Percentiles rank a stretch among this genome's conserved stretches.
phyloP scores from a whole-genome alignment of 192 early-diverging fungal genomes.

The Backusella mclennaniae region DNA sequence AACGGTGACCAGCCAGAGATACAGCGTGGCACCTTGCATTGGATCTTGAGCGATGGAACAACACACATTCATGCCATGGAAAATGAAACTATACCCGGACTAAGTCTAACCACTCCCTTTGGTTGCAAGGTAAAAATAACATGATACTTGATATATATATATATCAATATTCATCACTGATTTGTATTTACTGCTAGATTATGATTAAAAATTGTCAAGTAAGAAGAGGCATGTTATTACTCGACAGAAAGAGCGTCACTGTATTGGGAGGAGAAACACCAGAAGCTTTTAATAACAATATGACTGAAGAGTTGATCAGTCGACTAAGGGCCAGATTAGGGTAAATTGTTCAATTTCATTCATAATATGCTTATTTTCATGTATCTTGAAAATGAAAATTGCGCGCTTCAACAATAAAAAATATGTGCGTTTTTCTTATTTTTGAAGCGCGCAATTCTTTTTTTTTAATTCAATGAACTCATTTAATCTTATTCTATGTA shows the following conservation, averaged over 20 bases:
- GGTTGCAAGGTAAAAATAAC: not conserved
- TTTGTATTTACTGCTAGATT: not conserved
- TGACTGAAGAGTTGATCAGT: not conserved
- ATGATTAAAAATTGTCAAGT: not conserved
- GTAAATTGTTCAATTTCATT: not conserved
- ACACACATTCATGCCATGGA: constrained; percentile 3
- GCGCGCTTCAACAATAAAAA: too few species aligned
- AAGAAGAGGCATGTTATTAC: not conserved
- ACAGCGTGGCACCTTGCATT: not conserved
- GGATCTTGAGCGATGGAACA: not conserved
- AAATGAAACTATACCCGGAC: not conserved
- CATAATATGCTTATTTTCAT: not conserved
- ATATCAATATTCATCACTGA: not conserved
- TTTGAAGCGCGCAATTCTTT: too few species aligned
- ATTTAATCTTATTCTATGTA: too few species aligned
- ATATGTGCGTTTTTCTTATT: too few species aligned
- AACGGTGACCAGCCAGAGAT: not conserved
- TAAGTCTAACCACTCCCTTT: not conserved
- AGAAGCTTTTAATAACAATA: not conserved
- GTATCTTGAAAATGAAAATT: not conserved
- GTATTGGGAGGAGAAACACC: not conserved
- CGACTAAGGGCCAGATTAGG: not conserved
- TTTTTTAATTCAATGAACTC: too few species aligned
- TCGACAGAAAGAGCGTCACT: not conserved
- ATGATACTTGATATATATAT: too few species aligned